A percentile compares a stretch with the other conserved stretches of the same genome.
Evolutionary conservation across 805 yeast genomes (phyloP).

Genomic region (Candida vartiovaarae): DNA sequence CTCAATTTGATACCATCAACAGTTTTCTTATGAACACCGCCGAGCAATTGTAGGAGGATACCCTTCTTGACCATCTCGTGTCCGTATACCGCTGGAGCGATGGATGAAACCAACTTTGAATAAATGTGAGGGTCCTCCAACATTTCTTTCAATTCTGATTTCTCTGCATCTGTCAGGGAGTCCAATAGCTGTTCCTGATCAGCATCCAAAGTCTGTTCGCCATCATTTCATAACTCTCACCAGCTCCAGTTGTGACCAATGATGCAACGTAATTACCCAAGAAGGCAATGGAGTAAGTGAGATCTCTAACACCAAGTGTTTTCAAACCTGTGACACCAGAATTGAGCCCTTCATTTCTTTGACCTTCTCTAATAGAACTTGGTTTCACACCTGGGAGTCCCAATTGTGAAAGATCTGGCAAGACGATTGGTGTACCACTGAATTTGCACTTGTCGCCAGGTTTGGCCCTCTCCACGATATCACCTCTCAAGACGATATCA

Average conservation of each 20-base stretch:
- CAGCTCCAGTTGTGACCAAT: slow-evolving; percentile 30
- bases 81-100: slow-evolving; percentile 96
- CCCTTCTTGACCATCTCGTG: slow-evolving; percentile 95
- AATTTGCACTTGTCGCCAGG: slow-evolving; percentile 95
- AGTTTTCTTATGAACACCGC: slow-evolving; percentile 93
- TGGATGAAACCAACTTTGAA: slow-evolving; percentile 74
- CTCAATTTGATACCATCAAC: slow-evolving; percentile 90
- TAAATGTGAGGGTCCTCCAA: slow-evolving; percentile 83
- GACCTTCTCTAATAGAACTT: slow-evolving; percentile 60
- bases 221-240: slow-evolving; percentile 33
- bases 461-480: slow-evolving; percentile 89
- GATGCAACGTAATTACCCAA: slow-evolving; percentile 88
- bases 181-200: slow-evolving; percentile 80
- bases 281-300: slow-evolving; percentile 87
- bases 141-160: slow-evolving; percentile 81
- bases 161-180: slow-evolving; percentile 73
- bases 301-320: slow-evolving; percentile 82
- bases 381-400: slow-evolving; percentile 96
- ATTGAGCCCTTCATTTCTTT: slow-evolving; percentile 54
- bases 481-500: slow-evolving; percentile 90
- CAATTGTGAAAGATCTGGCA: slow-evolving; percentile 89
- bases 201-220: slow-evolving; percentile 37
- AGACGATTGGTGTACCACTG: slow-evolving; percentile 90
- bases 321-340: slow-evolving; percentile 87
- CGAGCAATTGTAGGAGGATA: slow-evolving; percentile 74